Evolutionary conservation across 148 eudicot genomes (phyloP), one percentile per base, ranked within the genome.

Genomic region (Camellia lanceoleosa): DNA sequence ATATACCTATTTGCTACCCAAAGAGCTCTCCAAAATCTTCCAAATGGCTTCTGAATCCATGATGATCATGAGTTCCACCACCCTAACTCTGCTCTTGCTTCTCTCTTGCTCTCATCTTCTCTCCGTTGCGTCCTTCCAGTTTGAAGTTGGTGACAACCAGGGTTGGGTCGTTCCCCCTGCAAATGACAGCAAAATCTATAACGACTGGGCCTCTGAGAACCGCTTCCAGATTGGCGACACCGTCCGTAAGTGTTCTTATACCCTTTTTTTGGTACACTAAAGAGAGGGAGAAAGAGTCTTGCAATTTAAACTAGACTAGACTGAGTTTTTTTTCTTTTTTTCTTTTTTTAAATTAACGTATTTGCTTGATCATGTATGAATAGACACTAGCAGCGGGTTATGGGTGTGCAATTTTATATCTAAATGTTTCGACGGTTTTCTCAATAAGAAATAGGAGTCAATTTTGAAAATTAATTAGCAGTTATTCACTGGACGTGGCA

Each of bases 181-280:
- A 1, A 88, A 88, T 61, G 80, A 86, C 56, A 80, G 75, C 76
- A 73, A 76, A 41, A 38, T 80, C 43, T 88, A 78, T 84, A 86
- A 88, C 77, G 66, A 83, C 18, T 88, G 89, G 91, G 87, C 91
- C 52, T 86, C 91, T 1, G 15, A 73, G 19, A 86, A 82, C 43
- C 76, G 89, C 14, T 88, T 86, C 81, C 70, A 60, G 2, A 69
- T 82, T 8, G 89, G 85, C 23, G 89, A 88, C 73, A 19, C 82
- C 58, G 41, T 86, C n/a, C 85, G 91, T 88, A 86, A 86, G 91
- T 78, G 41, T 20, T 60, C 3, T 55, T 30, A 12, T 2, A 0
- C 3, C 54, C 60, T 49, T 68, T 13, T 5, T 44, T 4, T 30
- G 38, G 38, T 30, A 30, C 1, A 30, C 38, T 30, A 30, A 30